These are phyloP conservation scores for Phialophora expanda DNA, from an alignment of 2,329 filamentous ascomycete genomes.

Conservation along the genomic window DNA sequence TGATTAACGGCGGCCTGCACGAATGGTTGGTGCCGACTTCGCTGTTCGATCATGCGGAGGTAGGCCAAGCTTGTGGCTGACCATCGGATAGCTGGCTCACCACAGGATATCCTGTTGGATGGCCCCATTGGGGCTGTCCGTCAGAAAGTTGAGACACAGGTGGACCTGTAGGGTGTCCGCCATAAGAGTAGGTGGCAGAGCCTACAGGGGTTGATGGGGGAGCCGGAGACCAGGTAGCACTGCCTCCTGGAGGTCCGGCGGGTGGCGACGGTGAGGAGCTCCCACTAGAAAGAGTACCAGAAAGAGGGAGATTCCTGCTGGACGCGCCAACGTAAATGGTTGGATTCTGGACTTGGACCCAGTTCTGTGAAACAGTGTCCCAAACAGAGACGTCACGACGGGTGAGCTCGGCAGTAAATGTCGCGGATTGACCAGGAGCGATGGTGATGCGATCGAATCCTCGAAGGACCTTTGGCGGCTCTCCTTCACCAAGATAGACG, in stretches of 20 bases:
- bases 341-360: constrained; percentile 66
- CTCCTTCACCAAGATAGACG: constrained; percentile 77
- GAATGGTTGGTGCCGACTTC: background rate
- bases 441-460: constrained; percentile 81
- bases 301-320: constrained; percentile 62
- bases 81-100: background rate
- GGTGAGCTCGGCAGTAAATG: constrained; percentile 72
- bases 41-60: background rate
- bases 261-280: constrained; percentile 10
- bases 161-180: background rate
- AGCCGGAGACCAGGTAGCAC: background rate
- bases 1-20: background rate
- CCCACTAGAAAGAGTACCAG: constrained; percentile 44
- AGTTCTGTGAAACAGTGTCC: constrained; percentile 80
- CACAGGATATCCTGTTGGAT: background rate
- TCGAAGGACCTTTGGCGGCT: constrained; percentile 70
- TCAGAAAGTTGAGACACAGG: background rate
- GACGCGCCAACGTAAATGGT: constrained; percentile 65
- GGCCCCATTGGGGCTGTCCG: background rate
- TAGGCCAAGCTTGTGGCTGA: constrained; percentile 7
- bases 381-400: constrained; percentile 86
- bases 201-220: background rate
- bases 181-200: constrained; percentile 1
- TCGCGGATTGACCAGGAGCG: constrained; percentile 67
- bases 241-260: background rate